phyloP scores from a whole-genome alignment of 1,139 yeast genomes.

The Candida smagusa region DNA sequence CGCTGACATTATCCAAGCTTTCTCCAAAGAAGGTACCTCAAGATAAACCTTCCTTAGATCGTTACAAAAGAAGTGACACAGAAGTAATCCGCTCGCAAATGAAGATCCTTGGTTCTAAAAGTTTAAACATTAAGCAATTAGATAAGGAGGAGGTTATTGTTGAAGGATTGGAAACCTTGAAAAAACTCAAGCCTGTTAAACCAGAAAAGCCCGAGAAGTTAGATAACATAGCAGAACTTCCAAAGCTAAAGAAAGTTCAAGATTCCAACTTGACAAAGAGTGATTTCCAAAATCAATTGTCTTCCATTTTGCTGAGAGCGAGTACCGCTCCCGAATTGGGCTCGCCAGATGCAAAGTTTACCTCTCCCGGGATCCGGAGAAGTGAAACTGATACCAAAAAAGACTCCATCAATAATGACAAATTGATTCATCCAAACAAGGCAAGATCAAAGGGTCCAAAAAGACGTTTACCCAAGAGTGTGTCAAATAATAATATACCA shows the following conservation, averaged over 20 bases:
- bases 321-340: conserved; percentile 21
- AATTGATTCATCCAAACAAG: conserved; percentile 59
- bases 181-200: conserved; percentile 13
- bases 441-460: conserved; percentile 71
- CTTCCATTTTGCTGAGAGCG: conserved; percentile 20
- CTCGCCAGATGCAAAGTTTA: background rate
- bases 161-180: conserved; percentile 18
- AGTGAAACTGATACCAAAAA: conserved; percentile 10
- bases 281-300: conserved; percentile 19
- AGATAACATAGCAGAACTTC: background rate
- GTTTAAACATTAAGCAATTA: conserved; percentile 7
- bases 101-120: conserved; percentile 15
- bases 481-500: background rate
- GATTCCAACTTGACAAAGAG: background rate
- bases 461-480: conserved; percentile 56
- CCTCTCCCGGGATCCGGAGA: conserved; percentile 2
- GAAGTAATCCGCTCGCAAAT: conserved; percentile 23
- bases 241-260: background rate
- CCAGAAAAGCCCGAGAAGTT: conserved; percentile 1
- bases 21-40: conserved; percentile 6
- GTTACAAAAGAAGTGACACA: conserved; percentile 23
- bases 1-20: conserved; percentile 12
- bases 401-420: conserved; percentile 13
- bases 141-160: conserved; percentile 10
- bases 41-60: conserved; percentile 13